These are phyloP conservation scores for Leccinum arenicola DNA, from an alignment of 768 basidiomycete genomes.

Conservation along the genomic window DNA sequence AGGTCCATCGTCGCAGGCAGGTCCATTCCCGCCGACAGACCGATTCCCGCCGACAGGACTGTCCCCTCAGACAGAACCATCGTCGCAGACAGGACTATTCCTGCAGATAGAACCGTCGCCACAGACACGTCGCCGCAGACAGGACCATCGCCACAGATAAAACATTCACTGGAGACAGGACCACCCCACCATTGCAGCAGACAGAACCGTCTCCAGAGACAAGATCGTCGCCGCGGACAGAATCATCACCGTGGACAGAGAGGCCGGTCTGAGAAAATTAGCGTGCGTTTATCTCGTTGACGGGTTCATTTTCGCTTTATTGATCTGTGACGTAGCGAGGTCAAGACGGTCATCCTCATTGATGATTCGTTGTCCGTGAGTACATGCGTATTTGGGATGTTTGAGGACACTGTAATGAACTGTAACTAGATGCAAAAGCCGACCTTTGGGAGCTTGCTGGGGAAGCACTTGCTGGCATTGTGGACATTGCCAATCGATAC, in stretches of 20 bases:
- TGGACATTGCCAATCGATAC: conserved; percentile 35
- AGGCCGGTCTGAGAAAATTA: conserved; percentile 19
- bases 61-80: too few relatives aligned
- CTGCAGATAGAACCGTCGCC: too few relatives aligned
- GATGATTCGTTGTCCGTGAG: conserved; percentile 40
- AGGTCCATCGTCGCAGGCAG: too few relatives aligned
- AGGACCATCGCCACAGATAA: too few relatives aligned
- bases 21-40: too few relatives aligned
- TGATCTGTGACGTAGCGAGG: conserved; percentile 26
- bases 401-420: not conserved
- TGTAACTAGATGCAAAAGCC: conserved; percentile 37
- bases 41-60: too few relatives aligned
- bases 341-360: conserved; percentile 41
- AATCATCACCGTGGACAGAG: conserved; percentile 6
- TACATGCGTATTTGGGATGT: not conserved
- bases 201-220: too few relatives aligned
- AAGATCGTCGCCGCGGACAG: too few relatives aligned
- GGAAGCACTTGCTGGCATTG: conserved; percentile 43
- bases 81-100: too few relatives aligned
- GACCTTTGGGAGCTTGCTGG: conserved; percentile 37
- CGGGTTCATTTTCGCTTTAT: not conserved
- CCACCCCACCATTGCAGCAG: too few relatives aligned
- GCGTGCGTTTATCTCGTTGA: conserved; percentile 20
- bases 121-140: too few relatives aligned
- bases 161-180: too few relatives aligned